Conservation (phyloP, 345 rosid species). For the Xanthoceras sorbifolium region DNA sequence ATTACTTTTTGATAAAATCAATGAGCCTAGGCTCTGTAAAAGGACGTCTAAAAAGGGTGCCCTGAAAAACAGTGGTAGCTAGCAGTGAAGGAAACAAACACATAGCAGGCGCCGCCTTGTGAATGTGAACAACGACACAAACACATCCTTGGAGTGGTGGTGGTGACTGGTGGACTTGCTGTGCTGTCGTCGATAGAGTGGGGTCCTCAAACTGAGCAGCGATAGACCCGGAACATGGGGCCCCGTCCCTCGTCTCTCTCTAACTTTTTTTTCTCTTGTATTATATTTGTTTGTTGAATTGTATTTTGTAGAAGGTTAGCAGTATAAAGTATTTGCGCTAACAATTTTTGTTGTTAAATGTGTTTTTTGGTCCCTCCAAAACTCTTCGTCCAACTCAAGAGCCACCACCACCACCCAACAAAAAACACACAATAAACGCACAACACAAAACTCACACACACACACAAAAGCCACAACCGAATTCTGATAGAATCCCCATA, state of each 20-base stretch:
- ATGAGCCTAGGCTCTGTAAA: neutral
- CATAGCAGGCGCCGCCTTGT: conserved; percentile 23
- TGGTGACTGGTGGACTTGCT: neutral
- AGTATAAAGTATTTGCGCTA: no score
- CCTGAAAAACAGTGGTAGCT: neutral
- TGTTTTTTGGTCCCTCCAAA: conserved; percentile 36
- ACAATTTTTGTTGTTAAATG: neutral
- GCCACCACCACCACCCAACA: conserved; percentile 30
- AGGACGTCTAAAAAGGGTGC: neutral
- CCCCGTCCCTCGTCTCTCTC: neutral
- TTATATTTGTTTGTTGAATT: neutral
- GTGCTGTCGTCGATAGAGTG: neutral
- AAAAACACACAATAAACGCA: conserved; percentile 14
- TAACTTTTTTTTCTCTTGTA: neutral
- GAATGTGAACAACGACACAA: neutral
- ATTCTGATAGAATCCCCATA: conserved; percentile 14
- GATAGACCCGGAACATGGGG: conserved; percentile 14
- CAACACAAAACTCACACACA: conserved; percentile 18
- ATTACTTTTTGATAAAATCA: no score
- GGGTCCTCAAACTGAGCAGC: conserved; percentile 18
- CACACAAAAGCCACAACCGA: conserved; percentile 17
- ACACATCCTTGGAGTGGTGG: conserved; percentile 6
- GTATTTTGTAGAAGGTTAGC: neutral
- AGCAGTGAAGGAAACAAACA: neutral
- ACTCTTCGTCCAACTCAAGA: conserved; percentile 52